A percentile compares a stretch with the other conserved stretches of the same genome.
phyloP scores from a whole-genome alignment of 805 yeast species.

The Metschnikowia aberdeeniae region DNA sequence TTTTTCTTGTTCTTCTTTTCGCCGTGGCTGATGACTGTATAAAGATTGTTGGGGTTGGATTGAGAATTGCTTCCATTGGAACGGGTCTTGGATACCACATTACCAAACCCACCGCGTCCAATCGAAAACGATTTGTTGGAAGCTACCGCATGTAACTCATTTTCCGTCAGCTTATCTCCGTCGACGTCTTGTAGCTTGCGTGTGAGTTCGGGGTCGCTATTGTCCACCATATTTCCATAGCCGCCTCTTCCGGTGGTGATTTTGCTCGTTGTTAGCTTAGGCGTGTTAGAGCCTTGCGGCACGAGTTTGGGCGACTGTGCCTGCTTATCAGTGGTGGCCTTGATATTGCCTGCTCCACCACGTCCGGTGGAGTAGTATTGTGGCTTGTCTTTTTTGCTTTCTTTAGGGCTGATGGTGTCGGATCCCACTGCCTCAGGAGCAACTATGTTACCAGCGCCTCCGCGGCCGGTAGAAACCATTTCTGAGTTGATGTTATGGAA shows the following conservation, averaged over 20 bases:
- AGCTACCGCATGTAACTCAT: constrained; percentile 39
- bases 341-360: constrained; percentile 75
- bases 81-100: constrained; percentile 39
- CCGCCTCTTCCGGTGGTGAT: constrained; percentile 79
- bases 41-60: constrained; percentile 25
- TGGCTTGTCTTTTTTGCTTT: constrained; percentile 24
- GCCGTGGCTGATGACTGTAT: constrained; percentile 35
- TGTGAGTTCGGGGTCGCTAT: constrained; percentile 54
- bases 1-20: constrained; percentile 22
- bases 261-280: constrained; percentile 50
- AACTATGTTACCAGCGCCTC: constrained; percentile 37
- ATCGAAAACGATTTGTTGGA: constrained; percentile 46
- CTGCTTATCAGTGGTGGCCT: constrained; percentile 39
- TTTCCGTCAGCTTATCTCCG: constrained; percentile 19
- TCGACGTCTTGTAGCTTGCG: constrained; percentile 69
- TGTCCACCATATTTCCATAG: constrained; percentile 67
- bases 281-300: constrained; percentile 59
- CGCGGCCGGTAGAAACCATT: constrained; percentile 33
- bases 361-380: constrained; percentile 63
- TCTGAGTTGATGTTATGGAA: neutral
- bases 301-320: constrained; percentile 46
- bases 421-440: constrained; percentile 9
- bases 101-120: constrained; percentile 68
- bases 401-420: constrained; percentile 5
- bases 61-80: constrained; percentile 20